Evolutionary conservation across 2,329 filamentous ascomycete species (phyloP).

Genomic region (Alternaria conjuncta): DNA sequence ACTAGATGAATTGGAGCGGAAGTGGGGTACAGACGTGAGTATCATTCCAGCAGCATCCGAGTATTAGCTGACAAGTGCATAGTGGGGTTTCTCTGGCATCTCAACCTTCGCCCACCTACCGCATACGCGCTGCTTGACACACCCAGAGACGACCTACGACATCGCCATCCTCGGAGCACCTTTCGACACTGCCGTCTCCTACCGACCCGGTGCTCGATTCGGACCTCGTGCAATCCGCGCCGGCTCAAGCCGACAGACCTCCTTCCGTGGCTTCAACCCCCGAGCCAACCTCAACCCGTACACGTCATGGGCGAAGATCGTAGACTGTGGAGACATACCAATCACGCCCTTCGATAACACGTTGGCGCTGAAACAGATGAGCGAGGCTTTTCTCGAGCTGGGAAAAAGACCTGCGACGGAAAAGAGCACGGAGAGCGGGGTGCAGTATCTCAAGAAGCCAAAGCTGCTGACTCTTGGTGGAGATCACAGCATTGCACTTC

Average conservation of each 20-base stretch:
- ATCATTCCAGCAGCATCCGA: not conserved
- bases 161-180: conserved; percentile 58
- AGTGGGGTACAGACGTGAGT: conserved; percentile 52
- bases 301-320: conserved; percentile 74
- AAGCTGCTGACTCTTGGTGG: conserved; percentile 58
- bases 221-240: conserved; percentile 87
- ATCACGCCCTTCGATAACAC: conserved; percentile 86
- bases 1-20: conserved; percentile 44
- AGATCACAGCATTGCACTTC: conserved; percentile 59
- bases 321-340: conserved; percentile 92
- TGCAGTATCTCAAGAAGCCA: conserved; percentile 52
- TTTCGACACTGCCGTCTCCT: conserved; percentile 58
- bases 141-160: conserved; percentile 53
- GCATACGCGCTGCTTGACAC: conserved; percentile 56
- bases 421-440: conserved; percentile 45
- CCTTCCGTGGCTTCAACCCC: conserved; percentile 81
- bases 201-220: conserved; percentile 66
- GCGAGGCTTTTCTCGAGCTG: conserved; percentile 76
- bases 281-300: conserved; percentile 86
- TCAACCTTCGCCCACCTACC: conserved; percentile 60
- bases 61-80: conserved; percentile 12
- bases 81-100: conserved; percentile 76
- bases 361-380: conserved; percentile 84
- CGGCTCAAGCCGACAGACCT: conserved; percentile 80
- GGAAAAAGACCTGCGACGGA: conserved; percentile 53